Base-by-base conservation (phyloP, 495 filamentous ascomycete genomes). In the Xeromyces bisporus region DNA sequence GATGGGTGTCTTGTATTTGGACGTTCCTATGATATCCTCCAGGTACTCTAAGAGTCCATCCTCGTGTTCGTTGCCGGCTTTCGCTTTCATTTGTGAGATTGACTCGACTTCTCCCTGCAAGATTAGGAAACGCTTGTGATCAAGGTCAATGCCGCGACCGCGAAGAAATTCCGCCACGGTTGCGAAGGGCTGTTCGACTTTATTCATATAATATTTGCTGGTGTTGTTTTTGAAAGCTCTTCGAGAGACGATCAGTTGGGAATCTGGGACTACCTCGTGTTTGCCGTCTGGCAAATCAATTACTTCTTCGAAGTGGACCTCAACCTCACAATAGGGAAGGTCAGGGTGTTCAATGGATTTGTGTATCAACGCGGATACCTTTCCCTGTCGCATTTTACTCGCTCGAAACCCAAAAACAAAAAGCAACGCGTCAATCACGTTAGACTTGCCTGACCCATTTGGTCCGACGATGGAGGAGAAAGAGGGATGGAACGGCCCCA, bases 381-480 rank as follows among this genome's bases (percentile, higher is more conserved):
- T 97, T 46, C 89, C 91, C 52, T 97, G 89, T 45, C 89, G 67
- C 89, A 97, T 97, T 59, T 97, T 97, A 63, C 87, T 96, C 15
- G 89, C 89, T 29, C 89, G 76, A 58, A 97, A 97, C 25, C 89
- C 89, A 42, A 97, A 97, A 14, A 97, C 89, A 46, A 97, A 97
- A 2, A 97, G 74, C 23, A 97, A 59, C 6, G 89, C 93, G 54
- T 97, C 89, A 50, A 97, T 97, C 28, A 97, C 89, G 46, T 97
- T 97, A 3, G 89, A 96, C 52, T 97, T 97, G 26, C 89, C 89
- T 12, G 91, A 96, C 35, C 89, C 89, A 50, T 97, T 97, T 6
- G 89, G 89, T 2, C 89, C 89, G 24, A 97, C 89, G 9, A 97
- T 89, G 0, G 89, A 96, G n/a, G 91, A 93, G 51, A 97, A 97